Evolutionary conservation across 73 alveolate genomes (phyloP).

Genomic region (Tetrahymena thermophila): DNA sequence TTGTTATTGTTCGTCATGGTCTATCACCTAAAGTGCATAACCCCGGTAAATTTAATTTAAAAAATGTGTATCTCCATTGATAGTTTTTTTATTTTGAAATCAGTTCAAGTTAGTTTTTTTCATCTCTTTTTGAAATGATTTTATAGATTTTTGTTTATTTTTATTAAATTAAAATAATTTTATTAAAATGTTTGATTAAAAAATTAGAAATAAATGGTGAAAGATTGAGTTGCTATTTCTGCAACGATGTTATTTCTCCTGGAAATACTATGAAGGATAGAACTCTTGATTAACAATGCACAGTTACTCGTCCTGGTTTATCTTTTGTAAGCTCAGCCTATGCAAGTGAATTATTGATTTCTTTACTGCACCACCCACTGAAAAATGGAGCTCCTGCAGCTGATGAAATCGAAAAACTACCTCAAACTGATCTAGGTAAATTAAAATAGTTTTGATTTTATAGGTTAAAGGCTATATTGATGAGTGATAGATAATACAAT

Average conservation of each 20-base stretch:
- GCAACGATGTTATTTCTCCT: constrained; percentile 97
- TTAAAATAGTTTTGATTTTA: background rate
- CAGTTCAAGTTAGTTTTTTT: no score
- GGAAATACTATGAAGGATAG: constrained; percentile 90
- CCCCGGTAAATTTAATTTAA: constrained; percentile 5
- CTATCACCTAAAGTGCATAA: constrained; percentile 38
- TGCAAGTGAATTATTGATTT: constrained; percentile 83
- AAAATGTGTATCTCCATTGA: background rate
- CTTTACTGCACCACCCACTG: constrained; percentile 78
- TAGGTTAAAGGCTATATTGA: background rate
- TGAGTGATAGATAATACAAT: background rate
- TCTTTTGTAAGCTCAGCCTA: constrained; percentile 83
- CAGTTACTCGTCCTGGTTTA: constrained; percentile 96
- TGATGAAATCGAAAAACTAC: constrained; percentile 7
- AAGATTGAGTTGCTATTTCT: constrained; percentile 95
- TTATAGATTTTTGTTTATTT: no score
- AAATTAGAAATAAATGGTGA: constrained; percentile 60
- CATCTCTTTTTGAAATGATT: no score
- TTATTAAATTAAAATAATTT: no score
- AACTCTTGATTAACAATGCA: constrained; percentile 95
- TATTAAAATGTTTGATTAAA: background rate
- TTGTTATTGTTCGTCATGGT: constrained; percentile 94
- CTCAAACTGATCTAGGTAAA: constrained; percentile 1
- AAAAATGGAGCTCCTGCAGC: constrained; percentile 73
- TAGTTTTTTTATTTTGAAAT: no score